Percentiles rank a stretch among this genome's conserved stretches.
These are phyloP conservation scores for Saccharomycopsis hybrid DNA, from an alignment of 1,139 yeast species.

Conservation along the genomic window DNA sequence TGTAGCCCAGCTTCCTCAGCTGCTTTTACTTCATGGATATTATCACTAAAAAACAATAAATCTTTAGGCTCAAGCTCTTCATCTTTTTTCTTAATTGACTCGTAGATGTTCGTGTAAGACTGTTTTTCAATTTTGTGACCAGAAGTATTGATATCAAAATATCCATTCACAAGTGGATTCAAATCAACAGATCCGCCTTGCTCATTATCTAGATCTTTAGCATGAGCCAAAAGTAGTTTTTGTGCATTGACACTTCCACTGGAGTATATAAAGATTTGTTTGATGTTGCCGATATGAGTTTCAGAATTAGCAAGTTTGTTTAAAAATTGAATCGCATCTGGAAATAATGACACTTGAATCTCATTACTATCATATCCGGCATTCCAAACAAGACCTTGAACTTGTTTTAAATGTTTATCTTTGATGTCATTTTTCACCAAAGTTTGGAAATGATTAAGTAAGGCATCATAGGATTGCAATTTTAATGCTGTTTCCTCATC, in stretches of 20 bases:
- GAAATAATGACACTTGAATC: slow-evolving; percentile 68
- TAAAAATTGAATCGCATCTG: slow-evolving; percentile 63
- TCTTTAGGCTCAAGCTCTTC: slow-evolving; percentile 26
- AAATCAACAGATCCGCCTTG: slow-evolving; percentile 38
- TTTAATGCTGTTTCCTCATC: slow-evolving; percentile 22
- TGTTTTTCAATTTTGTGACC: slow-evolving; percentile 58
- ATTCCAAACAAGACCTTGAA: slow-evolving; percentile 84
- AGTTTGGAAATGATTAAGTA: slow-evolving; percentile 42
- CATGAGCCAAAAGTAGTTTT: slow-evolving; percentile 64
- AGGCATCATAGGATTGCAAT: slow-evolving; percentile 27
- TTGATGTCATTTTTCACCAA: slow-evolving; percentile 67
- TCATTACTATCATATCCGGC: slow-evolving; percentile 70
- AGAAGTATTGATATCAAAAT: slow-evolving; percentile 79
- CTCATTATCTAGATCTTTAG: slow-evolving; percentile 30
- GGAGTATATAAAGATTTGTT: slow-evolving; percentile 66
- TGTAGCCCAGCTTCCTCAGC: slow-evolving; percentile 62
- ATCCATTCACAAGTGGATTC: slow-evolving; percentile 50
- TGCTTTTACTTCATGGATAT: slow-evolving; percentile 61
- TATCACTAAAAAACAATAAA: slow-evolving; percentile 72
- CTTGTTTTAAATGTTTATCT: slow-evolving; percentile 66
- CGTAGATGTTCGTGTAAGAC: slow-evolving; percentile 56
- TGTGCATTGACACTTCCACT: slow-evolving; percentile 92
- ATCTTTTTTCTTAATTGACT: slow-evolving; percentile 33
- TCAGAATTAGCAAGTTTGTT: slow-evolving; percentile 22
- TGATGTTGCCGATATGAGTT: slow-evolving; percentile 18